A percentile compares a stretch with the other conserved stretches of the same genome.
Conservation (phyloP, 306 rosid genomes). For the Chamaecrista fasciculata region DNA sequence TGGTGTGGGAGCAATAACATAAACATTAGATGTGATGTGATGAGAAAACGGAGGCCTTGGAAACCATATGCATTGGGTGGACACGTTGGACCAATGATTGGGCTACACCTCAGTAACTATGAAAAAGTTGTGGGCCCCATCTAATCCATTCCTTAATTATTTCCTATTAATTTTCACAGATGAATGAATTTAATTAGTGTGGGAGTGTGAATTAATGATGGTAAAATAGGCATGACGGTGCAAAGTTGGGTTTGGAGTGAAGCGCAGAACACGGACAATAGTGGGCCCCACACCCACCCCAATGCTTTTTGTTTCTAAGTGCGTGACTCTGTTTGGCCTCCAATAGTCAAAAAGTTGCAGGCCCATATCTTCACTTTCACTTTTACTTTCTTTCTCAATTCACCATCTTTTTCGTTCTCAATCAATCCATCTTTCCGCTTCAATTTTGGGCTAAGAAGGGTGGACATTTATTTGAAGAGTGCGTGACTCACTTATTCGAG, state of each 20-base stretch:
- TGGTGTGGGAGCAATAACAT: too few relatives aligned
- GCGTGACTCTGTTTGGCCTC: not conserved
- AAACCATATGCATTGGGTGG: too few relatives aligned
- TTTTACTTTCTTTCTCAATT: not conserved
- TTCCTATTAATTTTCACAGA: too few relatives aligned
- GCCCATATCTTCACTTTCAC: not conserved
- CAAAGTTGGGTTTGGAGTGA: slow-evolving; percentile 34
- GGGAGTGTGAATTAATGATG: slow-evolving; percentile 12
- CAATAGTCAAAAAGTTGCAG: slow-evolving; percentile 32
- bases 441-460: not conserved
- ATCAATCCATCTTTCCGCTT: not conserved
- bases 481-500: not conserved
- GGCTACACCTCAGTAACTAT: too few relatives aligned
- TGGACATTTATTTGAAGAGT: too few relatives aligned
- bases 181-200: not conserved
- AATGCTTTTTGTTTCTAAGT: slow-evolving; percentile 21
- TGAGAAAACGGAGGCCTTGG: too few relatives aligned
- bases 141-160: too few relatives aligned
- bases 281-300: slow-evolving; percentile 12
- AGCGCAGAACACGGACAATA: not conserved
- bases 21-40: too few relatives aligned
- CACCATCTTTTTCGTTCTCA: not conserved
- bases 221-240: slow-evolving; percentile 8
- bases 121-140: too few relatives aligned
- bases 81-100: too few relatives aligned